phyloP scores from a whole-genome alignment of 2,329 filamentous ascomycete species.

The Hortaea sp. region DNA sequence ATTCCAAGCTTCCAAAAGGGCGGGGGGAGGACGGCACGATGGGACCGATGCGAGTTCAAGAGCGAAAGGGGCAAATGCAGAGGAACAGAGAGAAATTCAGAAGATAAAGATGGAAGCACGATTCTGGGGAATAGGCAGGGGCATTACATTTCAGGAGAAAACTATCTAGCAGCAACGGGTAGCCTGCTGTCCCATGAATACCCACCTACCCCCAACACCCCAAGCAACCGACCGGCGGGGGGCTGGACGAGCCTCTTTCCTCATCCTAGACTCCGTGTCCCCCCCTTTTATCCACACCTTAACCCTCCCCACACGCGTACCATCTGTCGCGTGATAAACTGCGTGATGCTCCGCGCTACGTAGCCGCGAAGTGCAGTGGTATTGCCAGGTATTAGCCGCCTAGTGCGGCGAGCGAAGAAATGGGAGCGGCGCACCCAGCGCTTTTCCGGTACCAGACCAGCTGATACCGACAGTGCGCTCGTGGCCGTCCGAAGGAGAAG shows the following conservation, averaged over 20 bases:
- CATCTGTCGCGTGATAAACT: background rate
- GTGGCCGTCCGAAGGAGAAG: constrained; percentile 2
- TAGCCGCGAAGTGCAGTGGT: background rate
- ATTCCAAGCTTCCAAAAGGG: too few species aligned
- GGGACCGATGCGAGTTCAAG: too few species aligned
- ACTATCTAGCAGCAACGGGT: background rate
- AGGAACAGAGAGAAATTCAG: too few species aligned
- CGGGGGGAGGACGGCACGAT: too few species aligned
- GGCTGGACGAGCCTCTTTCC: background rate
- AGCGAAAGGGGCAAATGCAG: too few species aligned
- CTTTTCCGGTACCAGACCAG: constrained; percentile 6
- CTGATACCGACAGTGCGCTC: constrained; percentile 5
- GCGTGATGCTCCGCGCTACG: background rate
- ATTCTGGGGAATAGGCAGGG: background rate
- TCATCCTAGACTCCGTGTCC: background rate
- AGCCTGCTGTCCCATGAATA: too few species aligned
- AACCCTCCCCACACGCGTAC: background rate
- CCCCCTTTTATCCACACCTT: background rate
- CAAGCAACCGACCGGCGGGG: too few species aligned
- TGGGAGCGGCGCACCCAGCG: background rate
- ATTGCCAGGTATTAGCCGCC: background rate
- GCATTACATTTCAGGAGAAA: background rate
- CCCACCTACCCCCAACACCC: too few species aligned
- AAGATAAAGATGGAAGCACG: background rate
- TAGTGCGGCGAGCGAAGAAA: background rate